phyloP scores from a whole-genome alignment of 176 grass and related monocot species.

The Carex parvula region DNA sequence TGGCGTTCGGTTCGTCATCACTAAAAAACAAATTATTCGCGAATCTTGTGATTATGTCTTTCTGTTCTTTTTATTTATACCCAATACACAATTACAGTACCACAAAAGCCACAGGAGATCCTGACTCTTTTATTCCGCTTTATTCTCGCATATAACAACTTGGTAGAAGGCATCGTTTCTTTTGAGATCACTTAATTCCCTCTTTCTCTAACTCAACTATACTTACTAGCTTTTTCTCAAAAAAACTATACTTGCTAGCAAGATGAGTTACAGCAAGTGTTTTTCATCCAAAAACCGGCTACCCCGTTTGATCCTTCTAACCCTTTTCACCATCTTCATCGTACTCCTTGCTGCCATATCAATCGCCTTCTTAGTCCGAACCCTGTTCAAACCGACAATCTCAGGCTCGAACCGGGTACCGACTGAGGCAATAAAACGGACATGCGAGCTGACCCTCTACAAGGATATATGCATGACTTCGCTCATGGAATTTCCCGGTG shows the following conservation, averaged over 20 bases:
- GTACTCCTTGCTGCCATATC: conserved; percentile 31
- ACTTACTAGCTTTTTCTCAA: too few species aligned
- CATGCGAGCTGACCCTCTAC: conserved; percentile 46
- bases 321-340: conserved; percentile 13
- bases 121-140: background rate
- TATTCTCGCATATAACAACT: conserved; percentile 19
- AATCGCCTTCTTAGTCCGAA: conserved; percentile 18
- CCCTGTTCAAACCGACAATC: background rate
- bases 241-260: background rate
- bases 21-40: too few species aligned
- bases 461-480: conserved; percentile 37
- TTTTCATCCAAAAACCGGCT: conserved; percentile 4
- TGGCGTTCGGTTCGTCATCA: too few species aligned
- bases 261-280: conserved; percentile 10
- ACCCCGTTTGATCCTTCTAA: background rate
- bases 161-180: background rate
- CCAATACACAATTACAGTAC: background rate
- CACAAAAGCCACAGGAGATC: conserved; percentile 3
- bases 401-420: background rate
- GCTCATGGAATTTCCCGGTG: conserved; percentile 38
- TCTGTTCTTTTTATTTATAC: background rate
- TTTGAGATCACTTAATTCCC: background rate
- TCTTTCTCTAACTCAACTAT: conserved; percentile 2
- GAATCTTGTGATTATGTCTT: background rate
- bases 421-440: conserved; percentile 32